Evolutionary conservation across 148 eudicot genomes (phyloP).

Genomic region (Camellia granthamiana): DNA sequence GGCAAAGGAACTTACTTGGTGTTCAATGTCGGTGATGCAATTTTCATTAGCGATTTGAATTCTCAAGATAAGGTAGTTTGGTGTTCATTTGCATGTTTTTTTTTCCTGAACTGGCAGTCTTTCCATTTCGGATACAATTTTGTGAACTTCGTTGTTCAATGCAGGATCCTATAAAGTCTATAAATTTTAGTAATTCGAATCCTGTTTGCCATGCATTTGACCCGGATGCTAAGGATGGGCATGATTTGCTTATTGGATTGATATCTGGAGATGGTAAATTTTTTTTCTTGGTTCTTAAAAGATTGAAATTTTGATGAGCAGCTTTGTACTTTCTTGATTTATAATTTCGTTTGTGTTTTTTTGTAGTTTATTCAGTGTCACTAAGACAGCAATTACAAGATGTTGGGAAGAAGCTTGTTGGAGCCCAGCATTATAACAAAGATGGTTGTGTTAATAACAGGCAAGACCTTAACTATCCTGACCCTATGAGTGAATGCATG

Average conservation of each 20-base stretch:
- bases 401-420: constrained; percentile 85
- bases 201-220: constrained; percentile 95
- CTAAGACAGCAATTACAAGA: constrained; percentile 87
- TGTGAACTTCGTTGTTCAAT: constrained; percentile 23
- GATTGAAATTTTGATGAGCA: constrained; percentile 3
- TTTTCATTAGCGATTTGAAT: constrained; percentile 80
- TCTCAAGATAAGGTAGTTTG: constrained; percentile 78
- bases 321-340: background rate
- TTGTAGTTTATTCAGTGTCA: constrained; percentile 79
- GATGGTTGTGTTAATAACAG: constrained; percentile 77
- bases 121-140: background rate
- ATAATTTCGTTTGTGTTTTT: background rate
- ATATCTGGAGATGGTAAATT: constrained; percentile 79
- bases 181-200: constrained; percentile 82
- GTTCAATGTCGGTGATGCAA: constrained; percentile 88
- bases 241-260: constrained; percentile 84
- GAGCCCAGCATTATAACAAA: constrained; percentile 86
- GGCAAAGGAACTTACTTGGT: constrained; percentile 83
- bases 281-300: background rate
- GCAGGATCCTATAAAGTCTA: constrained; percentile 85
- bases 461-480: constrained; percentile 32
- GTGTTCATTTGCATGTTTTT: background rate
- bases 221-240: constrained; percentile 84
- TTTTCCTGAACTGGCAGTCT: constrained; percentile 1
- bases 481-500: background rate